Base-by-base conservation (phyloP, 2,329 filamentous ascomycete species). In the Verticillium tricorpus region DNA sequence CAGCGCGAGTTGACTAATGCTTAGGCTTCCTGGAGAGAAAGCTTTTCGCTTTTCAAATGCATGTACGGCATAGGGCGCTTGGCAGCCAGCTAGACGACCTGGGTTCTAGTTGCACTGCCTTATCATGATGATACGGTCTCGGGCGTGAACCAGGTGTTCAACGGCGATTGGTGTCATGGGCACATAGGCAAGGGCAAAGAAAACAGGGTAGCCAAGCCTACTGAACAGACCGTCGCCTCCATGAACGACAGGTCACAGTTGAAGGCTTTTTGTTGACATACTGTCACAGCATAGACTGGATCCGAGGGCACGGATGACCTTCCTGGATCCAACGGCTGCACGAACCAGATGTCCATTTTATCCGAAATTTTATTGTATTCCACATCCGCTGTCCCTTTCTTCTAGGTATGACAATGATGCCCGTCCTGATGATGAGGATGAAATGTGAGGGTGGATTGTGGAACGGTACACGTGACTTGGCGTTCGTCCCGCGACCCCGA, bases 1-100 rank as follows among this genome's bases (percentile, higher is more conserved):
- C 82, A 85, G 69, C 78, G 74, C 64, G 82, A 85, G 69, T 76
- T 85, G 37, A 77, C 77, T 66, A 74, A 22, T 22, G 45, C 45
- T 22, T 52, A 25, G 25, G n/a, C n/a, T 50, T 7, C 37, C 37
- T 5, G 12, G 19, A 9, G n/a, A 8, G 11, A 11, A 19, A 4
- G n/a, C 45, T 52, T 28, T 19, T 52, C 45, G 45, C 19, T 14
- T 52, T 40, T 15, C 45, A 19, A 25, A 52, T 19, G n/a, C n/a
- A 52, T 52, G 45, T 52, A 14, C 45, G 19, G 45, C 45, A 52
- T 52, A 52, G 45, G 45, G n/a, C 9, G n/a, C 45, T 22, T 25
- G 19, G 22, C 12, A 52, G 45, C n/a, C 45, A 22, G 45, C 45
- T 22, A 52, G n/a, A 52, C 12, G n/a, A 40, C 37, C 37, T 17